Base-by-base conservation (phyloP, 75 land plant species). In the Picea sitchensis region DNA sequence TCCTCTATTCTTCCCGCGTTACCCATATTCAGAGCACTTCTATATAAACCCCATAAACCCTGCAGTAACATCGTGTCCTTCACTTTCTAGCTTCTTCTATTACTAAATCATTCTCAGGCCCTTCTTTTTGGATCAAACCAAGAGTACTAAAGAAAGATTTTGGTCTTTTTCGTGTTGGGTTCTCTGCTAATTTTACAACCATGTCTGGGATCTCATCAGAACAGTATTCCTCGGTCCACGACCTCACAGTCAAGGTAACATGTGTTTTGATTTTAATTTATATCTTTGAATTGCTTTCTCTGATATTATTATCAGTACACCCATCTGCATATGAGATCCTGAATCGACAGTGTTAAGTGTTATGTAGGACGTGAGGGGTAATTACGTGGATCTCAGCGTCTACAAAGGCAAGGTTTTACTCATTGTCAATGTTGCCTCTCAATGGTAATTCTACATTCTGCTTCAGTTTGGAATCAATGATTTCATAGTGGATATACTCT, bases 371-470 rank as follows among this genome's bases (percentile, higher is more conserved):
- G 88, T 87, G 36, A 78, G 60, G 4, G 98, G 93, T 23, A 88
- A 91, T 61, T 91, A 95, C 77, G 95, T 95, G 61, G 89, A 93
- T 74, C 86, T 95, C 56, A 85, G 95, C 86, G 77, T 17, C 3
- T 95, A 92, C 82, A 91, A 89, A 83, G 97, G 97, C 44, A 92
- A 95, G 76, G 93, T 88, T 20, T 84, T 95, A 51, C 86, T 95
- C 77, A 84, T 94, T 80, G 98, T 95, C 80, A 95, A 95, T 84
- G 95, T 95, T 80, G 98, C 98, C 20, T 95, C 98, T n/a, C 83
- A 91, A 82, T 95, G 96, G 95, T 91, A 83, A 36, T 41, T 69
- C 38, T 41, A 20, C 41, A 23, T 69, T 69, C 5, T 69, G 0
- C 5, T 20, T 67, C 44, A 4, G 44, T 41, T 41, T 41, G 44